Evolutionary conservation across 306 rosid genomes (phyloP).

Genomic region (Cicer judaicum): DNA sequence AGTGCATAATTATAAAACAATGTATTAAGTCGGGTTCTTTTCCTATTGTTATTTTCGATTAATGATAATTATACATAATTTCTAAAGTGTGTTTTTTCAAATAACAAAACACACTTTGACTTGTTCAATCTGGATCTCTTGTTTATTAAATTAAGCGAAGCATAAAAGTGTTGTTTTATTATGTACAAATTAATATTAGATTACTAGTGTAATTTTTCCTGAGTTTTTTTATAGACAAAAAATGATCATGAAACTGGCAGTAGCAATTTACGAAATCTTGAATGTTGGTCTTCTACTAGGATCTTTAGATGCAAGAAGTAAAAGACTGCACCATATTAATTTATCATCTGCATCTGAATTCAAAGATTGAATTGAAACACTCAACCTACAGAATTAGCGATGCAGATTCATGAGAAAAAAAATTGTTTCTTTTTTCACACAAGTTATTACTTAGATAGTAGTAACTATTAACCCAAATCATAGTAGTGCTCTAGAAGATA

Average conservation of each 20-base stretch:
- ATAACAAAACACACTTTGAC: neutral
- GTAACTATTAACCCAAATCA: neutral
- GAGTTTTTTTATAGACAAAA: too few species aligned
- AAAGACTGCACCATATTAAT: neutral
- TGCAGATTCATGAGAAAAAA: neutral
- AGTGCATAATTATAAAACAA: conserved; percentile 4
- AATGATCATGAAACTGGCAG: too few species aligned
- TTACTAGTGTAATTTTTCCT: too few species aligned
- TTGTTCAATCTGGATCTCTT: neutral
- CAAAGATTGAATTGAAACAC: neutral
- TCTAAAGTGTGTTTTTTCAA: neutral
- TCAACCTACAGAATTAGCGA: conserved; percentile 9
- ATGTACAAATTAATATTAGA: neutral
- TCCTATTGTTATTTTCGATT: neutral
- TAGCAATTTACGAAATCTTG: too few species aligned
- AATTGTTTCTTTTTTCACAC: neutral
- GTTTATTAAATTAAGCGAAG: neutral
- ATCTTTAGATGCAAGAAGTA: neutral
- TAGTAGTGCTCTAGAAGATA: conserved; percentile 1
- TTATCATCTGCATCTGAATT: conserved; percentile 1
- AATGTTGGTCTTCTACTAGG: too few species aligned
- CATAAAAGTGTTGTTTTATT: neutral
- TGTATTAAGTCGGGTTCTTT: conserved; percentile 15
- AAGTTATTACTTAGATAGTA: neutral
- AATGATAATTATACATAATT: neutral